Conservation (phyloP, 768 basidiomycete species). For the Amanita phalloides region DNA sequence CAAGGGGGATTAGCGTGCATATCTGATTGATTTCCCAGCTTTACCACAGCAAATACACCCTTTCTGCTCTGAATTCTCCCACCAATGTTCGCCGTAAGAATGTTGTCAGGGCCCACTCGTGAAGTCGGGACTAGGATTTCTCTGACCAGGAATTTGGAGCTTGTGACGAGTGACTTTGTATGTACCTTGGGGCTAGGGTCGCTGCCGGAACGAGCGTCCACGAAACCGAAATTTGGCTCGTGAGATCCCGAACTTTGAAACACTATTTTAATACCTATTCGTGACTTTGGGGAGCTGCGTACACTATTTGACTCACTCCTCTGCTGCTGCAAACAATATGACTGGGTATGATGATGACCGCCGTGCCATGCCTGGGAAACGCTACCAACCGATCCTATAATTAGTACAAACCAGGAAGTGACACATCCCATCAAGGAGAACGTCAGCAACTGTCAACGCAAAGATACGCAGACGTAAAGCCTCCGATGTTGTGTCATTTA, state of each 20-base stretch:
- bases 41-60: background rate
- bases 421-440: slow-evolving; percentile 6
- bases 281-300: background rate
- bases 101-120: background rate
- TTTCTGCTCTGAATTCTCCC: background rate
- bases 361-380: background rate
- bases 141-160: background rate
- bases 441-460: background rate
- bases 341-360: background rate
- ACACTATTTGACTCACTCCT: background rate
- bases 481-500: background rate
- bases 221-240: background rate
- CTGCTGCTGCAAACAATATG: background rate
- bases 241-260: background rate
- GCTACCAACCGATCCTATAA: background rate
- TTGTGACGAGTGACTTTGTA: background rate
- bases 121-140: background rate
- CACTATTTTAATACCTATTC: background rate
- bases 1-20: slow-evolving; percentile 3
- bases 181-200: background rate
- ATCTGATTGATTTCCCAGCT: background rate
- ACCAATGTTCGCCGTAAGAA: background rate
- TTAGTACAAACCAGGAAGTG: slow-evolving; percentile 4
- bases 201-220: too few relatives aligned
- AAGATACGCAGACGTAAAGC: background rate